phyloP scores from a whole-genome alignment of 371 early-diverging fungal genomes.

The Mucor lusitanicus region DNA sequence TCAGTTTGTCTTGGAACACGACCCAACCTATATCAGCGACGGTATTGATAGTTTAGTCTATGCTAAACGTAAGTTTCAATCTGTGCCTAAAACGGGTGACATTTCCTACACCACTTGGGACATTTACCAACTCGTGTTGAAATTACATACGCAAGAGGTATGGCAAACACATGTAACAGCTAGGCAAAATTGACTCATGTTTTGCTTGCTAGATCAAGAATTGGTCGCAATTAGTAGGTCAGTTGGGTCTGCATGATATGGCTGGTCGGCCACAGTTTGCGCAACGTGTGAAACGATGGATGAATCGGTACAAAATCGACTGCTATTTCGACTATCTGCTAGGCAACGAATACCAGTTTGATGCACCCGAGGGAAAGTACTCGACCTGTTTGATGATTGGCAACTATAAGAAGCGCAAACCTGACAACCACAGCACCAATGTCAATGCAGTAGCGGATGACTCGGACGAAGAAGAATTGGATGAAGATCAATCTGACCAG shows the following conservation, averaged over 20 bases:
- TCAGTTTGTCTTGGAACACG: slow-evolving; percentile 46
- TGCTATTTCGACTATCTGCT: slow-evolving; percentile 53
- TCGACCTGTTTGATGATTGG: slow-evolving; percentile 48
- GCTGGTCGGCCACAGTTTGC: slow-evolving; percentile 53
- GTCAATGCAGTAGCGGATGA: background rate
- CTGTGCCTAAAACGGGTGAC: slow-evolving; percentile 50
- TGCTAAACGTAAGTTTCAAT: slow-evolving; percentile 43
- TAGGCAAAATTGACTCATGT: background rate
- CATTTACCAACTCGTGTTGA: slow-evolving; percentile 45
- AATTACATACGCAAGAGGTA: slow-evolving; percentile 48
- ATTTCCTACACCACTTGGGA: slow-evolving; percentile 51
- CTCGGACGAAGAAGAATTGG: slow-evolving; percentile 8
- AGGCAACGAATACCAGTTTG: slow-evolving; percentile 42
- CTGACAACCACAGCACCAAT: slow-evolving; percentile 6
- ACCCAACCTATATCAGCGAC: slow-evolving; percentile 37
- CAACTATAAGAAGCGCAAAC: slow-evolving; percentile 42
- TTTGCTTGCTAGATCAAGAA: slow-evolving; percentile 40
- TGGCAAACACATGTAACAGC: background rate
- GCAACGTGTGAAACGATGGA: slow-evolving; percentile 53
- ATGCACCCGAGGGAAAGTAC: slow-evolving; percentile 35
- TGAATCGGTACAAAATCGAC: slow-evolving; percentile 53
- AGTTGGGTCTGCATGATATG: slow-evolving; percentile 45
- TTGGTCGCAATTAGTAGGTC: slow-evolving; percentile 55
- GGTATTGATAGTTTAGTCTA: slow-evolving; percentile 45
- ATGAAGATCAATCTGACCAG: slow-evolving; percentile 2